Conservation (phyloP, 768 basidiomycete genomes). For the Suillus bovinus region DNA sequence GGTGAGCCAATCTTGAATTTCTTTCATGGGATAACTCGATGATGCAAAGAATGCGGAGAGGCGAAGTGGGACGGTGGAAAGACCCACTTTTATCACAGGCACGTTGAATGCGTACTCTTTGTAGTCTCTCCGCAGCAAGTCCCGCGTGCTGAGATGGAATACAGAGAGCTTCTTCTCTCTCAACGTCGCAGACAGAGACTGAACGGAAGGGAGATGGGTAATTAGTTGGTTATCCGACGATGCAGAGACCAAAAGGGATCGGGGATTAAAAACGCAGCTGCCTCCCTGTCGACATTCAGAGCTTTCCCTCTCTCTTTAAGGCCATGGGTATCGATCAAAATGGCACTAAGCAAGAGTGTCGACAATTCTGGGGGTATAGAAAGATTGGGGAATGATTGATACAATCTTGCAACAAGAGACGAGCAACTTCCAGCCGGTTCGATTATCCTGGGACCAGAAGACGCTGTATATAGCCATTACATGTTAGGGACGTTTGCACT, state of each 20-base stretch:
- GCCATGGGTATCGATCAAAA: slow-evolving; percentile 86
- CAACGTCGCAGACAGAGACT: slow-evolving; percentile 48
- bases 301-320: slow-evolving; percentile 81
- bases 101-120: slow-evolving; percentile 75
- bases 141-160: slow-evolving; percentile 62
- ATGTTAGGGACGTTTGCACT: neutral
- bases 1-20: slow-evolving; percentile 58
- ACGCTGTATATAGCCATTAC: neutral
- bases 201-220: slow-evolving; percentile 38
- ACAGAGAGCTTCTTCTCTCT: slow-evolving; percentile 63
- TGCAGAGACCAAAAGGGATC: slow-evolving; percentile 41
- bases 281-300: slow-evolving; percentile 56
- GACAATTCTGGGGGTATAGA: slow-evolving; percentile 61
- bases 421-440: slow-evolving; percentile 77
- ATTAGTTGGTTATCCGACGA: slow-evolving; percentile 29
- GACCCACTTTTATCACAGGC: slow-evolving; percentile 57
- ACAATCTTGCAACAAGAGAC: slow-evolving; percentile 53
- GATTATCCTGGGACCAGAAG: slow-evolving; percentile 47
- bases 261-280: slow-evolving; percentile 65
- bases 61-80: slow-evolving; percentile 79
- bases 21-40: slow-evolving; percentile 12
- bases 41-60: slow-evolving; percentile 47
- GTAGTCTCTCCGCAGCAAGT: slow-evolving; percentile 92
- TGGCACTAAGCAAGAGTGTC: slow-evolving; percentile 74
- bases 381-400: slow-evolving; percentile 17